These are phyloP conservation scores for Diaporthe sp. DNA, from an alignment of 2,329 filamentous ascomycete genomes.

Conservation along the genomic window DNA sequence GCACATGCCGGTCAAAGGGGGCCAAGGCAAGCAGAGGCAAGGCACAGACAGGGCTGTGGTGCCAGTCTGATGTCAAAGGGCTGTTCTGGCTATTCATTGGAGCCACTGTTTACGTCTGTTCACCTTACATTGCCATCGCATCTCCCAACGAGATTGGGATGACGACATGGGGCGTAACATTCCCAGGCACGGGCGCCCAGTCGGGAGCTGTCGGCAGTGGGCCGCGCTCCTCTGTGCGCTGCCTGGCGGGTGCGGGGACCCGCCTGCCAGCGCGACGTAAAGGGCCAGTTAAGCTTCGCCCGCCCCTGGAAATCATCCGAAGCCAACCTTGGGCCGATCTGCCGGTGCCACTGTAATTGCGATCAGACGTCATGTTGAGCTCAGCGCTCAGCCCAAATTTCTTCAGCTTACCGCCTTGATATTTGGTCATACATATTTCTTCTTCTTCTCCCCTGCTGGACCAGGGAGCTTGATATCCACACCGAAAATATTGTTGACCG, in stretches of 20 bases:
- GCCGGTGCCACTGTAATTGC: not conserved
- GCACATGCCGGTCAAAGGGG: not conserved
- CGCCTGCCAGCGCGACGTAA: not conserved
- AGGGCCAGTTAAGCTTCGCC: constrained; percentile 23
- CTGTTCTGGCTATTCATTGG: not conserved
- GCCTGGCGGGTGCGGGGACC: not conserved
- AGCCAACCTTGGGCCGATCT: constrained; percentile 3
- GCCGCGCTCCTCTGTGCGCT: not conserved
- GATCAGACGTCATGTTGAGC: constrained; percentile 26
- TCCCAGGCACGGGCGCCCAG: constrained; percentile 27
- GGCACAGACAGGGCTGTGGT: constrained; percentile 19
- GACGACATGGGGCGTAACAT: constrained; percentile 13
- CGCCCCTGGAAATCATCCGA: constrained; percentile 26
- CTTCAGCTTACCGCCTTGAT: not conserved
- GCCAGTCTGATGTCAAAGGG: constrained; percentile 21
- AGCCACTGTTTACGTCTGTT: not conserved
- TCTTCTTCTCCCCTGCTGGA: not conserved
- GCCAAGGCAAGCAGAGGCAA: not conserved
- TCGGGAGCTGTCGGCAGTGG: not conserved
- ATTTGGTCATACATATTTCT: not conserved
- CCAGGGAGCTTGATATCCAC: not conserved
- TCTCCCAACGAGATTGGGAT: constrained; percentile 1
- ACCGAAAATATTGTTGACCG: not conserved
- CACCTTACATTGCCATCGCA: not conserved
- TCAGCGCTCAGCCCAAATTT: constrained; percentile 16